These are phyloP conservation scores for Scytalidium lignicola DNA, from an alignment of 2,329 filamentous ascomycete genomes.

Conservation along the genomic window DNA sequence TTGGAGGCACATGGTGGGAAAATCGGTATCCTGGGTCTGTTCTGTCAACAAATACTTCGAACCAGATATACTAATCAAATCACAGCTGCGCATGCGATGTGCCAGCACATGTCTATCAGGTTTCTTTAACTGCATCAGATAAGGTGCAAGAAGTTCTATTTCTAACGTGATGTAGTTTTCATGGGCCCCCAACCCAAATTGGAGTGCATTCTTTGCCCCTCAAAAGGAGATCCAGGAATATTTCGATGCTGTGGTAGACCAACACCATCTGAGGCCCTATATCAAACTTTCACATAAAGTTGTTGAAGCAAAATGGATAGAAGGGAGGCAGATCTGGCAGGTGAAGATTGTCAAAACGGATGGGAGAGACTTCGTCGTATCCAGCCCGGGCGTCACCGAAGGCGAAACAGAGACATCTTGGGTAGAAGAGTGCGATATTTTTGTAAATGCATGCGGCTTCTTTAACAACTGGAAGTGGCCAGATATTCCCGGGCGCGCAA, in stretches of 20 bases:
- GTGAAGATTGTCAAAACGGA: slow-evolving; percentile 31
- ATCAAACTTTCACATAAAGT: slow-evolving; percentile 44
- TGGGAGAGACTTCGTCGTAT: background rate
- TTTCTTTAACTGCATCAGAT: too few relatives aligned
- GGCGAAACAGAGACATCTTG: too few relatives aligned
- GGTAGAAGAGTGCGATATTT: background rate
- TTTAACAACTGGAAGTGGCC: slow-evolving; percentile 43
- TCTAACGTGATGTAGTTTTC: slow-evolving; percentile 36
- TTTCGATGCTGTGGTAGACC: slow-evolving; percentile 34
- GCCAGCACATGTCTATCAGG: slow-evolving; percentile 5
- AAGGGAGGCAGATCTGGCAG: slow-evolving; percentile 39
- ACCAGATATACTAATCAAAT: slow-evolving; percentile 5
- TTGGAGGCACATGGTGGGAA: slow-evolving; percentile 49
- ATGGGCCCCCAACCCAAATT: slow-evolving; percentile 51
- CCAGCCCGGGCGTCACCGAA: background rate
- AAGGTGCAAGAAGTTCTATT: too few relatives aligned
- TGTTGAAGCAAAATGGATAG: slow-evolving; percentile 47
- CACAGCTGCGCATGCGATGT: slow-evolving; percentile 4
- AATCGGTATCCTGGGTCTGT: slow-evolving; percentile 31
- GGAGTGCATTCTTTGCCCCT: slow-evolving; percentile 50
- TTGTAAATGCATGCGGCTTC: slow-evolving; percentile 1
- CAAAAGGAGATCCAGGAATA: slow-evolving; percentile 54
- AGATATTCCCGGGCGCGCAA: slow-evolving; percentile 42
- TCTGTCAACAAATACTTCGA: slow-evolving; percentile 23
- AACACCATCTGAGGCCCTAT: background rate